Evolutionary conservation across 2,329 filamentous ascomycete genomes (phyloP), one percentile per base, ranked within the genome.

Genomic region (Hypomyces rosellus): DNA sequence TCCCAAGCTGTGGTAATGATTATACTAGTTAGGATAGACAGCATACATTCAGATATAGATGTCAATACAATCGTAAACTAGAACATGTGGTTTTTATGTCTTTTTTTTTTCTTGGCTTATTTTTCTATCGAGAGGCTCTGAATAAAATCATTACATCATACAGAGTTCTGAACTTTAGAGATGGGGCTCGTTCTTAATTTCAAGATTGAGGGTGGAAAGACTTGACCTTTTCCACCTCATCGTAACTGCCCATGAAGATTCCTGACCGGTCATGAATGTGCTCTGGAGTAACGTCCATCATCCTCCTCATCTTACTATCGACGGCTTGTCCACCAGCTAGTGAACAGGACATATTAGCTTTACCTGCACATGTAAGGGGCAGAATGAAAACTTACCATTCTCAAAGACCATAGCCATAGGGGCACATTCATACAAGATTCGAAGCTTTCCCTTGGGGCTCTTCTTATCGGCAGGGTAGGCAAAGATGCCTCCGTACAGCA

Each of bases 401-500:
- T 99, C 93, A 69, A 99, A 97, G 6, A 99, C 82, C 85, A 97
- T 88, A 20, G 93, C 93, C 93, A 99, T 99, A 37, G 93, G 93
- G 13, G 93, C 93, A 67, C 93, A 99, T 76, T 99, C 93, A 73
- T 99, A 99, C 62, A 99, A 69, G 59, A 99, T 99, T 58, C 93
- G 82, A 59, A 99, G 80, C 78, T 99, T 99, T 60, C 93, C 93
- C 82, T 97, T 99, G 57, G 91, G 89, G 65, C 87, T 95, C 84
- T 99, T 97, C 77, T 91, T 95, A 67, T 99, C 93, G 13, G 92
- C 89, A 0, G 93, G 93, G 67, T 99, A 99, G 41, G 93, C 93
- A 69, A 99, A 99, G 65, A 99, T 88, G 59, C 93, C 93, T 54
- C 93, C 93, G 68, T 99, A 99, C 51, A 97, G 73, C 57, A 99